These are phyloP conservation scores for Paramecium caudatum DNA, from an alignment of 73 alveolate species.

Conservation along the genomic window DNA sequence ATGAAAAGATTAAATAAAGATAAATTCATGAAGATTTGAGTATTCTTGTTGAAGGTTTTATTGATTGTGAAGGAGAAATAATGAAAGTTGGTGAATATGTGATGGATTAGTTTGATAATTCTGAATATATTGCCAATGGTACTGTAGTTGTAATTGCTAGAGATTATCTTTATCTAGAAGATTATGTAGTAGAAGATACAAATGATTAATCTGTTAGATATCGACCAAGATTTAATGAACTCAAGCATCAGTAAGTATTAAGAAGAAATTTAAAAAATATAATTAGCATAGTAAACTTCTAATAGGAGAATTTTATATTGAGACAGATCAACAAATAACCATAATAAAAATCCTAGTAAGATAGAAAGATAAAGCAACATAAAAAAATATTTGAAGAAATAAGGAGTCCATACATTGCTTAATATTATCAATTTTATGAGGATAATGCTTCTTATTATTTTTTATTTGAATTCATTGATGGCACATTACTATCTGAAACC, in stretches of 20 bases:
- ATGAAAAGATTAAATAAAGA: not conserved
- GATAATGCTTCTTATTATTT: constrained; percentile 4
- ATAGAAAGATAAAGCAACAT: not conserved
- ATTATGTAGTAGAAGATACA: constrained; percentile 14
- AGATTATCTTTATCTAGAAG: constrained; percentile 17
- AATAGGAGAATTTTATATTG: not conserved
- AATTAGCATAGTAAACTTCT: not conserved
- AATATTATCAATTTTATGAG: constrained; percentile 25
- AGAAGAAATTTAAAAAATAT: constrained; percentile 17
- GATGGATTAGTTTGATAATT: constrained; percentile 5
- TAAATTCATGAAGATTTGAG: constrained; percentile 10
- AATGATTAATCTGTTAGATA: not conserved
- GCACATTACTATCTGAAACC: not conserved
- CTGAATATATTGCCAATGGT: not conserved
- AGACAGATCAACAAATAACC: constrained; percentile 3
- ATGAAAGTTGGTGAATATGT: not conserved
- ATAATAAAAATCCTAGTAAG: constrained; percentile 6
- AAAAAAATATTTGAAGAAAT: constrained; percentile 1
- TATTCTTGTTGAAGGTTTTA: not conserved
- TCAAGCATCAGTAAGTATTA: not conserved
- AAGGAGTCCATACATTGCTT: not conserved
- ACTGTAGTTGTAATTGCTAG: not conserved
- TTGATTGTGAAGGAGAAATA: constrained; percentile 47
- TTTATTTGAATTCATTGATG: constrained; percentile 30
- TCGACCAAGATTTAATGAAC: not conserved